Base-by-base conservation (phyloP, 257 asterid genomes). In the Catharanthus roseus region DNA sequence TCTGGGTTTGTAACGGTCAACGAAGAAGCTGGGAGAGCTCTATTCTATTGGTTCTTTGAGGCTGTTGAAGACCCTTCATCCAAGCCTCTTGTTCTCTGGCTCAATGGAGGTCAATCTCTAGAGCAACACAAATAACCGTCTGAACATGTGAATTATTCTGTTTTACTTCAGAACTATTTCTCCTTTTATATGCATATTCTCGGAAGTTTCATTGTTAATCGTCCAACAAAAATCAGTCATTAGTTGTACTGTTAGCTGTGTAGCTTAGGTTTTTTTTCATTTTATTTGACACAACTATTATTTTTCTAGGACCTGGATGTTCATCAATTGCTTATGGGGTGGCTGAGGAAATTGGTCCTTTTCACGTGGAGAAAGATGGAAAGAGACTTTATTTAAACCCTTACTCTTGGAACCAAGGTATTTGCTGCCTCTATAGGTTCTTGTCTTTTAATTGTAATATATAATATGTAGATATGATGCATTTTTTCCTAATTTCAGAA, bases 291-390 rank as follows among this genome's bases (percentile, higher is more conserved):
- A 36, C 28, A 53, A 42, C 62, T 10, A 29, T 42, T 47, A 53
- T 69, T 24, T 78, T 78, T 67, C 15, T 81, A 91, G 99, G 99
- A 71, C 99, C 99, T 23, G 99, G 97, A 75, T 95, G 99, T 71
- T 95, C 99, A 42, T 95, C 97, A 15, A 82, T 91, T 80, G 99
- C 92, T 60, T 89, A 5, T 83, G 99, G 99, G 65, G 88, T 89
- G 65, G 99, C 91, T 66, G 97, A 95, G 88, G 97, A 95, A 80
- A 47, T 95, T 69, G 99, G 97, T 63, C 99, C 99, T 57, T 87
- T 95, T 67, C 99, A 95, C 78, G 80, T 95, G 44, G 95, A 91
- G 86, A 88, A 89, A 83, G 96, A 91, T 81, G 99, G 99, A 72
- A 86, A 88, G 85, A 84, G 79, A 69, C 89, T 91, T 72, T 95